Conservation (phyloP, 1,284 basidiomycete species). For the Ustanciosporium gigantosporum region DNA sequence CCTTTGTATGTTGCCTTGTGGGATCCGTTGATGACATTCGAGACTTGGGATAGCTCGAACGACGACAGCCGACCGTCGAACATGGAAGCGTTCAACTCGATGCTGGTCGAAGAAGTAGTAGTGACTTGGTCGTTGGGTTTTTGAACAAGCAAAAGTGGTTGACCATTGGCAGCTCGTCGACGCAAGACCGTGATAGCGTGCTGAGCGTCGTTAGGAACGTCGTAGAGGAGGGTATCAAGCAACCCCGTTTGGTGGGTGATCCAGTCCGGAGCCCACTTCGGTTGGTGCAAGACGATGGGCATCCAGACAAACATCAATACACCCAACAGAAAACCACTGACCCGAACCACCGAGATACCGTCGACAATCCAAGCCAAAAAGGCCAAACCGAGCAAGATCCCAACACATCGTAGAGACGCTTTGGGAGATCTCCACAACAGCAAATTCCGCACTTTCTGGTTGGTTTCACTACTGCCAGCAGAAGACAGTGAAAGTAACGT, state of each 20-base stretch:
- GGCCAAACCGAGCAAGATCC: constrained; percentile 5
- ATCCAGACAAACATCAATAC: constrained; percentile 32
- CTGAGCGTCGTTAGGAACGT: constrained; percentile 47
- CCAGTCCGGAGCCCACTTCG: constrained; percentile 21
- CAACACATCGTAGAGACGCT: constrained; percentile 23
- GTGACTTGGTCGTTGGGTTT: constrained; percentile 31
- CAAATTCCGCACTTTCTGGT: constrained; percentile 39
- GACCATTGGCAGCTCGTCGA: constrained; percentile 24
- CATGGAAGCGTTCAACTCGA: constrained; percentile 5
- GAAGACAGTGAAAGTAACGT: too few relatives aligned
- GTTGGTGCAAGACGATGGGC: constrained; percentile 32
- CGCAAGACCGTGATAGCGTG: constrained; percentile 33
- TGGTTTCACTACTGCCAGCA: constrained; percentile 19
- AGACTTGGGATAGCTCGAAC: constrained; percentile 12
- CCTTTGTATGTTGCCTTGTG: constrained; percentile 3
- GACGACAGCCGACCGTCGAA: constrained; percentile 20
- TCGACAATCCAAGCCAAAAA: constrained; percentile 4
- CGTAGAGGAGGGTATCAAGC: constrained; percentile 36
- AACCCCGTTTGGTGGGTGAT: constrained; percentile 8
- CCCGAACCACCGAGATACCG: constrained; percentile 2
- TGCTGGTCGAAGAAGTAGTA: not conserved
- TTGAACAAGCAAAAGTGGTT: too few relatives aligned
- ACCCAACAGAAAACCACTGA: constrained; percentile 30
- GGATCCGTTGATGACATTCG: constrained; percentile 14
- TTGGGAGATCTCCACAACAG: constrained; percentile 18